Percentiles rank a stretch among this genome's conserved stretches.
These are phyloP conservation scores for Ogataea haglerorum DNA, from an alignment of 805 yeast species.

Conservation along the genomic window DNA sequence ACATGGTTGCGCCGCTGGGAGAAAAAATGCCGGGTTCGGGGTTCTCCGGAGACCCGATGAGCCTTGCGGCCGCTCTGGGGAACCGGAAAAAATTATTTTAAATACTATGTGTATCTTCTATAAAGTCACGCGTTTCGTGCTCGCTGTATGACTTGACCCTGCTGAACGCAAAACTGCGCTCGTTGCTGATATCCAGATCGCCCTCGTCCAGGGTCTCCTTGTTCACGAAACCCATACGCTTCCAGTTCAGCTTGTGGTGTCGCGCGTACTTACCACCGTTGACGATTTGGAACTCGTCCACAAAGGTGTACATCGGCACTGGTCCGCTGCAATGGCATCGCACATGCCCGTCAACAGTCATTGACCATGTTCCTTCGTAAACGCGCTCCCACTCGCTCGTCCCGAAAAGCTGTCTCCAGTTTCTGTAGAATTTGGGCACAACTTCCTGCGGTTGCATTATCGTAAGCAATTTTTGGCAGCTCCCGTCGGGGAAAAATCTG, in stretches of 20 bases:
- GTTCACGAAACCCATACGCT: constrained; percentile 49
- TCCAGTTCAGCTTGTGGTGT: constrained; percentile 75
- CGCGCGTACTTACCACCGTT: constrained; percentile 54
- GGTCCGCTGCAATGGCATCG: constrained; percentile 53
- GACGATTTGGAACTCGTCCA: constrained; percentile 57
- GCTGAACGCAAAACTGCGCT: constrained; percentile 75
- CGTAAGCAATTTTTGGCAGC: constrained; percentile 65
- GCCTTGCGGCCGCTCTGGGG: constrained; percentile 12
- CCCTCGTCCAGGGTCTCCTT: constrained; percentile 18
- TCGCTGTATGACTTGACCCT: constrained; percentile 38
- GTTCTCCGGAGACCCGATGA: constrained; percentile 12
- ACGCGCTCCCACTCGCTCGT: constrained; percentile 34
- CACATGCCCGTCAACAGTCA: constrained; percentile 52
- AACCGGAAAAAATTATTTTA: constrained; percentile 1
- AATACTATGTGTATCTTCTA: background rate
- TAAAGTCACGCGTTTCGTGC: background rate
- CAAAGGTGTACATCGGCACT: constrained; percentile 57
- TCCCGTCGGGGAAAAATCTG: constrained; percentile 77
- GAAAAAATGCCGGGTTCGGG: constrained; percentile 6
- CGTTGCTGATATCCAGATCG: constrained; percentile 57
- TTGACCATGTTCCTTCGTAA: constrained; percentile 54
- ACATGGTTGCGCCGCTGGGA: constrained; percentile 3
- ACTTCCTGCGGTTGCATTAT: constrained; percentile 68
- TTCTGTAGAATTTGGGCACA: constrained; percentile 49
- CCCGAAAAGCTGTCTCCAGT: constrained; percentile 26